Evolutionary conservation across 148 eudicot genomes (phyloP).

Genomic region (Fagopyrum homotropicum): DNA sequence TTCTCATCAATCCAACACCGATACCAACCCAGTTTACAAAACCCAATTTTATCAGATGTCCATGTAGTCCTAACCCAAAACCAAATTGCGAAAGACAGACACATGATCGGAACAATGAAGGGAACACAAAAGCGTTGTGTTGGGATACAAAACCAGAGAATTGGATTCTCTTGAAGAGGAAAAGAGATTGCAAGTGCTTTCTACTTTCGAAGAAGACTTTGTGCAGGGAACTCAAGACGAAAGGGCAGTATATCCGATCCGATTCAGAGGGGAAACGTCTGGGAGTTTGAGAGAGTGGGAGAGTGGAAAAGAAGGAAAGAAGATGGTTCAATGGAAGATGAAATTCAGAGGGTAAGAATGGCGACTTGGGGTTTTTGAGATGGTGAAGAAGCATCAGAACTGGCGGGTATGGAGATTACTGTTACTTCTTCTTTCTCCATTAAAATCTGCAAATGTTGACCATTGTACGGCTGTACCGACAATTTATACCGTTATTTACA

Average conservation of each 20-base stretch:
- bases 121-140: slow-evolving; percentile 14
- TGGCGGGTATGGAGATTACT: not conserved
- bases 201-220: slow-evolving; percentile 17
- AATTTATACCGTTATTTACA: no score
- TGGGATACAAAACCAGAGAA: slow-evolving; percentile 3
- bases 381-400: not conserved
- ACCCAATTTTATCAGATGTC: slow-evolving; percentile 28
- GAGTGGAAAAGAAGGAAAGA: slow-evolving; percentile 5
- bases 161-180: slow-evolving; percentile 22
- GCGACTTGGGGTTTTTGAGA: slow-evolving; percentile 1
- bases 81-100: slow-evolving; percentile 16
- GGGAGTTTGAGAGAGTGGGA: not conserved
- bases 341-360: not conserved
- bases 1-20: slow-evolving; percentile 15
- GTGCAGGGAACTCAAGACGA: slow-evolving; percentile 13
- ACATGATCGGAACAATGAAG: slow-evolving; percentile 26
- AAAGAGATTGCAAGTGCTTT: slow-evolving; percentile 26
- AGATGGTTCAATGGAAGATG: not conserved
- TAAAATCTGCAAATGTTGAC: not conserved
- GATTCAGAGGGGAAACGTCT: not conserved
- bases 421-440: not conserved
- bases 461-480: not conserved
- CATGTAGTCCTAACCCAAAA: slow-evolving; percentile 24
- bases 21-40: slow-evolving; percentile 17
- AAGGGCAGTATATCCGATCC: not conserved